Evolutionary conservation across 768 basidiomycete genomes (phyloP).

Genomic region (Tricholoma sp.): DNA sequence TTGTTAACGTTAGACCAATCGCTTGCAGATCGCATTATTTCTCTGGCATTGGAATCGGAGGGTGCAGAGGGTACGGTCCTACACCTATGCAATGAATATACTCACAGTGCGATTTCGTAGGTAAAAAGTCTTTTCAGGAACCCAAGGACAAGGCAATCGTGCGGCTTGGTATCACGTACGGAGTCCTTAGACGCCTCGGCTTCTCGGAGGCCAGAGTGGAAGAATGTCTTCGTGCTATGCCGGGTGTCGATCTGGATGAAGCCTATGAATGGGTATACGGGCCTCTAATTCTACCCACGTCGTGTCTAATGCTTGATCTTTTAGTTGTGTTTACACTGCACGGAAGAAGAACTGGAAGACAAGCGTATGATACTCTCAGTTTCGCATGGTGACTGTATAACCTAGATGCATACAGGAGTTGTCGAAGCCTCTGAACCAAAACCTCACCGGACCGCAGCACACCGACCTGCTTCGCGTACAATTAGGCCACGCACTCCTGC

Average conservation of each 20-base stretch:
- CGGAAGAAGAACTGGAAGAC: conserved; percentile 51
- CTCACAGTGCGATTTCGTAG: conserved; percentile 18
- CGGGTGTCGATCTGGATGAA: conserved; percentile 75
- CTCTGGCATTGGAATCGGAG: conserved; percentile 37
- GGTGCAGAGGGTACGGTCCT: conserved; percentile 21
- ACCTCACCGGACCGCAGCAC: conserved; percentile 9
- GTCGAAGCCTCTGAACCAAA: conserved; percentile 12
- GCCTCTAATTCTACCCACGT: background rate
- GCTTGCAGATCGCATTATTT: conserved; percentile 56
- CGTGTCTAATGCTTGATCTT: conserved; percentile 6
- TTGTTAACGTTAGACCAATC: conserved; percentile 55
- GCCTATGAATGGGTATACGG: conserved; percentile 82
- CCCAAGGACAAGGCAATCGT: conserved; percentile 66
- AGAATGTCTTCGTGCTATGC: conserved; percentile 62
- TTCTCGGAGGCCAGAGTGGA: conserved; percentile 65
- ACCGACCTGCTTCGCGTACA: conserved; percentile 17
- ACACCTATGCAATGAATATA: conserved; percentile 4
- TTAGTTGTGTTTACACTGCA: conserved; percentile 63
- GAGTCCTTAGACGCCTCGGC: conserved; percentile 72
- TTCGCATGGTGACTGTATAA: background rate
- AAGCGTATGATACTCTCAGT: conserved; percentile 26
- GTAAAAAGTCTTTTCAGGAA: conserved; percentile 39
- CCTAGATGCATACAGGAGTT: background rate
- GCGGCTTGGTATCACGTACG: conserved; percentile 75
- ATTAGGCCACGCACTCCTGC: conserved; percentile 31